A percentile compares a stretch with the other conserved stretches of the same genome.
Conservation (phyloP, 2,329 filamentous ascomycete genomes). For the Clarireedia monteithiana region DNA sequence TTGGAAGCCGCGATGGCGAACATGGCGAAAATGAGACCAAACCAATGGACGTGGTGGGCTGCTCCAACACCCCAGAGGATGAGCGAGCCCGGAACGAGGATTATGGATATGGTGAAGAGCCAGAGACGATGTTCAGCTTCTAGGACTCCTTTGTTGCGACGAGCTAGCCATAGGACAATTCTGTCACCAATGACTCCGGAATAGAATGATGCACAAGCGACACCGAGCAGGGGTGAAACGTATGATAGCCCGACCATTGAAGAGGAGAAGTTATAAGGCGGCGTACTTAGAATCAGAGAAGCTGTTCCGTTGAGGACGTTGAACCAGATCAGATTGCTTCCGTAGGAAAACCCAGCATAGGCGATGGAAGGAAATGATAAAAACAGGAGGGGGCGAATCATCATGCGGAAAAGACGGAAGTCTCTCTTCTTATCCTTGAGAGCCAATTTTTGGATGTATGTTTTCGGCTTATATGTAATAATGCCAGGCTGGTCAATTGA, state of each 20-base stretch:
- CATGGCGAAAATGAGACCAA: slow-evolving; percentile 41
- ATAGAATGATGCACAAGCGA: slow-evolving; percentile 23
- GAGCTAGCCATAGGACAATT: slow-evolving; percentile 31
- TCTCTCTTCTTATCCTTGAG: slow-evolving; percentile 20
- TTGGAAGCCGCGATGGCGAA: slow-evolving; percentile 38
- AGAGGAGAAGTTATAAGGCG: slow-evolving; percentile 31
- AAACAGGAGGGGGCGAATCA: slow-evolving; percentile 25
- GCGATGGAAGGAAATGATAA: slow-evolving; percentile 29
- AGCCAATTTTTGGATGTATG: slow-evolving; percentile 23
- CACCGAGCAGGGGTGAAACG: slow-evolving; percentile 26
- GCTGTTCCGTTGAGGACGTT: slow-evolving; percentile 31
- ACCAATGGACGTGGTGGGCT: slow-evolving; percentile 36
- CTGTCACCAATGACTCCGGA: slow-evolving; percentile 26
- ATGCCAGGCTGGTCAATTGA: background rate
- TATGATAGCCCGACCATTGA: slow-evolving; percentile 30
- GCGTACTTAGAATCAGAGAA: slow-evolving; percentile 26
- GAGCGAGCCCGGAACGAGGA: slow-evolving; percentile 37
- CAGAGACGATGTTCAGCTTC: slow-evolving; percentile 29
- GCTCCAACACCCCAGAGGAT: slow-evolving; percentile 45
- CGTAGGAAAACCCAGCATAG: slow-evolving; percentile 31
- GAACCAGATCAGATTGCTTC: slow-evolving; percentile 31
- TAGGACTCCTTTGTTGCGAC: slow-evolving; percentile 34
- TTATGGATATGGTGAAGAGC: slow-evolving; percentile 28
- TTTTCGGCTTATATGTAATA: slow-evolving; percentile 17
- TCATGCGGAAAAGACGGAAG: slow-evolving; percentile 27